Conservation (phyloP, 2,329 filamentous ascomycete species). For the Phaeosphaeria sp. region DNA sequence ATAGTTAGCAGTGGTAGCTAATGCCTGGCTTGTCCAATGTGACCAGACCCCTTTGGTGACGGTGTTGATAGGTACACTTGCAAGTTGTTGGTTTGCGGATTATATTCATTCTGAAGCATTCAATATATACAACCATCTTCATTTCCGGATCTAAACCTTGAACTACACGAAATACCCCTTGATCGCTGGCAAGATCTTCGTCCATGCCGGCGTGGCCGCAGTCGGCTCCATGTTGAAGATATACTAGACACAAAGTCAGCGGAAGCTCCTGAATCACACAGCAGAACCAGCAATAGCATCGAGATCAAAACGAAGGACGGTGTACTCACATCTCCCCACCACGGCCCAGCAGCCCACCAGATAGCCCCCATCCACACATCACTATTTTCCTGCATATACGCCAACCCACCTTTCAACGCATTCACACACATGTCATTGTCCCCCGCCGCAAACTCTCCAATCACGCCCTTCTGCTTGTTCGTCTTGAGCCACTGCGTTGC, state of each 20-base stretch:
- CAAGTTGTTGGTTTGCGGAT: no score
- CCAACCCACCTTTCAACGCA: slow-evolving; percentile 59
- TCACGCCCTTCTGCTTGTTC: slow-evolving; percentile 59
- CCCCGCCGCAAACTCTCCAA: slow-evolving; percentile 64
- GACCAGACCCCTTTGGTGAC: no score
- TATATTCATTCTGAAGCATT: no score
- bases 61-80: no score
- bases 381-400: slow-evolving; percentile 55
- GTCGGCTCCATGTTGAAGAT: slow-evolving; percentile 60
- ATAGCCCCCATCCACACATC: slow-evolving; percentile 62
- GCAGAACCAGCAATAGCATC: no score
- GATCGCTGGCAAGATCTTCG: slow-evolving; percentile 40
- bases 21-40: no score
- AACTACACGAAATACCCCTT: slow-evolving; percentile 40
- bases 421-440: slow-evolving; percentile 57
- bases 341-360: slow-evolving; percentile 65
- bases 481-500: slow-evolving; percentile 62
- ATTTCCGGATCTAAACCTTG: neutral
- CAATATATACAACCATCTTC: neutral
- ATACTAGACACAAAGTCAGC: slow-evolving; percentile 33
- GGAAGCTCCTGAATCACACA: no score
- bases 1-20: no score
- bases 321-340: slow-evolving; percentile 49
- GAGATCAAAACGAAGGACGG: no score
- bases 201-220: slow-evolving; percentile 51